Evolutionary conservation across 352 stramenopile species (phyloP).

Genomic region (Globisporangium irregulare): DNA sequence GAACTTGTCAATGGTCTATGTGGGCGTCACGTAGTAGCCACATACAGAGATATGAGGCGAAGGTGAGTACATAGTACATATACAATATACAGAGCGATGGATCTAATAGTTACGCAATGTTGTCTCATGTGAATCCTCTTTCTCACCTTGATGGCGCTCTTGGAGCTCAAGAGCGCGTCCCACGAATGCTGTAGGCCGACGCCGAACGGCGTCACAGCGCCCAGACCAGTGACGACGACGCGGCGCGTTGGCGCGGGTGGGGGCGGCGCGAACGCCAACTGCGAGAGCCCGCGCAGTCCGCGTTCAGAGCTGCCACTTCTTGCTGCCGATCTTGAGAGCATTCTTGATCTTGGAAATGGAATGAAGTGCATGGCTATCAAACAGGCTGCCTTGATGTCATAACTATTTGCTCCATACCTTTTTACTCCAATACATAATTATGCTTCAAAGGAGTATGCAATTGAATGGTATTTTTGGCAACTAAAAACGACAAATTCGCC

Average conservation of each 20-base stretch:
- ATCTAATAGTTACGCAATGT: background rate
- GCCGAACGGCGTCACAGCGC: constrained; percentile 89
- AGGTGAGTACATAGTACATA: background rate
- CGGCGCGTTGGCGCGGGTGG: constrained; percentile 59
- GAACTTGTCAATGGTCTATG: constrained; percentile 49
- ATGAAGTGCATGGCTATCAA: background rate
- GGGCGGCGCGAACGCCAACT: constrained; percentile 62
- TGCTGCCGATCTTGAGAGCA: constrained; percentile 3
- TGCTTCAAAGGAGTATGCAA: too few species aligned
- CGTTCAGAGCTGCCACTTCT: background rate
- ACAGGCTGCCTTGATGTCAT: too few species aligned
- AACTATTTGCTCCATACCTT: too few species aligned
- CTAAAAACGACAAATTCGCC: too few species aligned
- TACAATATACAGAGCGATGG: background rate
- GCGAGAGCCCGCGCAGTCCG: constrained; percentile 39
- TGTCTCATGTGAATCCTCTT: background rate
- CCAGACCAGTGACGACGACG: constrained; percentile 91
- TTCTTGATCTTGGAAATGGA: background rate
- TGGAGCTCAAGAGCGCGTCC: constrained; percentile 74
- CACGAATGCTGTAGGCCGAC: constrained; percentile 81
- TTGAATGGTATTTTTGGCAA: too few species aligned
- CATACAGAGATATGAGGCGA: background rate
- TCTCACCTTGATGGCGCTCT: constrained; percentile 60
- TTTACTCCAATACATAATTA: too few species aligned
- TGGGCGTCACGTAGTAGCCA: background rate